phyloP scores from a whole-genome alignment of 768 basidiomycete species.

The Pleurotus giganteus region DNA sequence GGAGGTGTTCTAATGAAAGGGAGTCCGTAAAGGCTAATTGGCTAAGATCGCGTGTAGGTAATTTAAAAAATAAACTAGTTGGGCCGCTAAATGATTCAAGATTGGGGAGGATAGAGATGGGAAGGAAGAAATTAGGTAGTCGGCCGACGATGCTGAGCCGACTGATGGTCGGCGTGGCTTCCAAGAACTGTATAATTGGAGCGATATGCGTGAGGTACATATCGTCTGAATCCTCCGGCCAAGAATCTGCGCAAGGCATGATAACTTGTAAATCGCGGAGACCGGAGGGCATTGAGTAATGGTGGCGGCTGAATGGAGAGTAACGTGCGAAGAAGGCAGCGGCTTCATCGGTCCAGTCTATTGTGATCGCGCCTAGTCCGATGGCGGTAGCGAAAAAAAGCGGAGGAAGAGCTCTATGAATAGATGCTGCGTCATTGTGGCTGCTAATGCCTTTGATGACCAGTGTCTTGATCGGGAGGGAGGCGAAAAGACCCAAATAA shows the following conservation, averaged over 20 bases:
- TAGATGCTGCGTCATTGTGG: not conserved
- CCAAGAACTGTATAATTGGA: conserved; percentile 4
- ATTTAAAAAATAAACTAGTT: conserved; percentile 6
- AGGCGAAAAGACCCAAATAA: not conserved
- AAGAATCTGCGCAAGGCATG: not conserved
- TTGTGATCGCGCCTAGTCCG: not conserved
- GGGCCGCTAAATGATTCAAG: conserved; percentile 2
- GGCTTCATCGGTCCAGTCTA: not conserved
- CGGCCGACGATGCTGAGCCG: not conserved
- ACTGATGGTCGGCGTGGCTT: not conserved
- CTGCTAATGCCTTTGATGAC: not conserved
- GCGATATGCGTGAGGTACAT: not conserved
- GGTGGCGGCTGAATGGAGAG: not conserved
- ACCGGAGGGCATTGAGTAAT: not conserved
- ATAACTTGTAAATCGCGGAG: not conserved
- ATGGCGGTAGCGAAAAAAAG: not conserved
- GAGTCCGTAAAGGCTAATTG: conserved; percentile 1
- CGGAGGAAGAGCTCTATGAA: not conserved
- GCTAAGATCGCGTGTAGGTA: conserved; percentile 5
- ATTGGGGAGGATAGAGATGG: conserved; percentile 2
- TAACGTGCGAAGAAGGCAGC: conserved; percentile 6
- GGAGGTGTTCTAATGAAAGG: not conserved
- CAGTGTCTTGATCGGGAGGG: not conserved
- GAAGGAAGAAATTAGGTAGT: conserved; percentile 3
- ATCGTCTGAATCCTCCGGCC: conserved; percentile 1